A percentile compares a stretch with the other conserved stretches of the same genome.
Evolutionary conservation across 768 basidiomycete genomes (phyloP).

Genomic region (Suillus subluteus): DNA sequence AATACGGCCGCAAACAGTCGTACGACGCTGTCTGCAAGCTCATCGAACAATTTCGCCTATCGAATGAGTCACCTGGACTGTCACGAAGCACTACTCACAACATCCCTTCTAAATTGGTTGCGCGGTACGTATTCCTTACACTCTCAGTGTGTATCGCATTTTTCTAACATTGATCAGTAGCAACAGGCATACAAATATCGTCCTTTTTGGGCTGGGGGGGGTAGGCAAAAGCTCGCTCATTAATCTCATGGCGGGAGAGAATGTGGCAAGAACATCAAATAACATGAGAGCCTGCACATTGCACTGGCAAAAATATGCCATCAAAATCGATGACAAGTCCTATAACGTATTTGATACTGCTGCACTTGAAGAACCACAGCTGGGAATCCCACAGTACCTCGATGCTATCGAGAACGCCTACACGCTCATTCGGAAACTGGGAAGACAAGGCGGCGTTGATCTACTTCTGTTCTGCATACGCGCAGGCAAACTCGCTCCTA

Average conservation of each 20-base stretch:
- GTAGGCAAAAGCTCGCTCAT: constrained; percentile 36
- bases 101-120: not conserved
- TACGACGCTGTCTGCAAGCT: constrained; percentile 48
- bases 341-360: constrained; percentile 37
- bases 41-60: too few species aligned
- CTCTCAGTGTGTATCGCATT: not conserved
- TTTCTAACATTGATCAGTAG: not conserved
- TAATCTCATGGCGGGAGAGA: constrained; percentile 33
- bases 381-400: constrained; percentile 30
- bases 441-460: constrained; percentile 38
- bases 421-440: constrained; percentile 36
- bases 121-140: not conserved
- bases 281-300: constrained; percentile 41
- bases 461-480: constrained; percentile 45
- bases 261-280: constrained; percentile 29
- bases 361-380: constrained; percentile 36
- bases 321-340: constrained; percentile 22
- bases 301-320: constrained; percentile 28
- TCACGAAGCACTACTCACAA: constrained; percentile 25
- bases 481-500: constrained; percentile 40
- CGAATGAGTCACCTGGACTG: too few species aligned
- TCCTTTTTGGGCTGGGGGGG: constrained; percentile 49
- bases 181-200: constrained; percentile 32
- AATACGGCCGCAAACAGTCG: constrained; percentile 22
- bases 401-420: constrained; percentile 34